phyloP scores from a whole-genome alignment of 2,329 filamentous ascomycete genomes.

The Ambrosiella cleistominuta region DNA sequence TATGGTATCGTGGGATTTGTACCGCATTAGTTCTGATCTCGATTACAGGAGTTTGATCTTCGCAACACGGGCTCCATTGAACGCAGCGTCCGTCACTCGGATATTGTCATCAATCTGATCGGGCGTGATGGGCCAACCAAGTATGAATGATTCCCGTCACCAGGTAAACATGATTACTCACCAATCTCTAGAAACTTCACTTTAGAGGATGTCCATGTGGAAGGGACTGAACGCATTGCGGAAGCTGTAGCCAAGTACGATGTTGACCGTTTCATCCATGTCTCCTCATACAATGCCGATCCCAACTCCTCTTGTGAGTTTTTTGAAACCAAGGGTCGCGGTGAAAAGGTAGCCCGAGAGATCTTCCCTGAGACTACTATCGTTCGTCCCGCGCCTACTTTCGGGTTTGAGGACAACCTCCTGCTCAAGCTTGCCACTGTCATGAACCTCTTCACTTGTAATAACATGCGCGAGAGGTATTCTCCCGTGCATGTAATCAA shows the following conservation, averaged over 20 bases:
- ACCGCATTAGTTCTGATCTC: constrained; percentile 3
- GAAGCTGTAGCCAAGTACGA: constrained; percentile 96
- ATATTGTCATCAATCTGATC: constrained; percentile 92
- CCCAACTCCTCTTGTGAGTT: constrained; percentile 70
- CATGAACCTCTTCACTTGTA: constrained; percentile 71
- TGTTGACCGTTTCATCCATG: constrained; percentile 87
- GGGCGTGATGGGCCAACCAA: constrained; percentile 94
- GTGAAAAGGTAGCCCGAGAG: constrained; percentile 65
- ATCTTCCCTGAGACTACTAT: constrained; percentile 97
- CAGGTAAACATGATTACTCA: constrained; percentile 20
- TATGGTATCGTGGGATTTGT: background rate
- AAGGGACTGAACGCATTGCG: constrained; percentile 79
- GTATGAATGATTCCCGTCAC: constrained; percentile 16
- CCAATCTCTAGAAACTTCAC: constrained; percentile 61
- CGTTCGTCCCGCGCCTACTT: constrained; percentile 82
- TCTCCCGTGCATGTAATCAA: constrained; percentile 90
- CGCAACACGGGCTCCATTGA: constrained; percentile 91
- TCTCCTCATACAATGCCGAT: constrained; percentile 85
- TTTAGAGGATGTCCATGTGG: constrained; percentile 80
- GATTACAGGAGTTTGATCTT: constrained; percentile 68
- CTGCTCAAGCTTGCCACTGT: constrained; percentile 69
- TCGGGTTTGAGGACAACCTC: constrained; percentile 86
- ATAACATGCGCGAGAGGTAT: constrained; percentile 83
- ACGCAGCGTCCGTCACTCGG: constrained; percentile 88
- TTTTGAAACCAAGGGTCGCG: constrained; percentile 74